Base-by-base conservation (phyloP, 768 basidiomycete genomes). In the Cyclocybe cylindracea region DNA sequence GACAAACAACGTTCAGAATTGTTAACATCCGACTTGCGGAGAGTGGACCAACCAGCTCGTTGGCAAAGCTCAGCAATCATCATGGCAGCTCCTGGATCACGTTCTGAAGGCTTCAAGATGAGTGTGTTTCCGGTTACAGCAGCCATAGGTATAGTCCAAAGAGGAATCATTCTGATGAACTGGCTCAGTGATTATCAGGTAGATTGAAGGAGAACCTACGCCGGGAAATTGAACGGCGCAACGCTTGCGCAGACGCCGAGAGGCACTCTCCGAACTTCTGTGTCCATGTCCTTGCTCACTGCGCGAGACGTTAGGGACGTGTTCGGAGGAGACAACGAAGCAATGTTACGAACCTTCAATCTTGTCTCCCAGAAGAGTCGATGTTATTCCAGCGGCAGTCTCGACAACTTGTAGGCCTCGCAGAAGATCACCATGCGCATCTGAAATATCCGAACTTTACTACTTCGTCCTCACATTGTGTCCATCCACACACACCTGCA, bases 261-360 rank as follows among this genome's bases (percentile, higher is more conserved):
- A 2, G 95, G 92, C 13, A 92, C 69, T 58, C 84, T 83, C 44
- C 94, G 82, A 11, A 89, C 86, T 54, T 91, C 85, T 2, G 95
- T 97, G 65, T 98, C 95, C 95, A 98, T 98, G 66, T 97, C 95
- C 68, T 86, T 93, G 71, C 89, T 90, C 14, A 98, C 90, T 90
- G 57, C 18, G 33, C 16, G 34, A 16, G 16, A 40, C 24, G 24
- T 14, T 39, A 48, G 34, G 32, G 38, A 49, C 19, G 54, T 32
- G 35, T 36, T 3, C 11, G 45, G 50, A n/a, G 31, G 14, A 19
- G 40, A 46, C 5, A n/a, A 29, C 41, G 29, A 10, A 33, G 33
- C 14, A 62, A 29, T 62, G 54, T 13, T 63, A 50, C 40, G 35
- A 69, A 90, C 95, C 91, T 78, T 98, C 96, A 40, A 97, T 72